phyloP scores from a whole-genome alignment of 1,139 yeast genomes.

The Arxiozyma telluris region DNA sequence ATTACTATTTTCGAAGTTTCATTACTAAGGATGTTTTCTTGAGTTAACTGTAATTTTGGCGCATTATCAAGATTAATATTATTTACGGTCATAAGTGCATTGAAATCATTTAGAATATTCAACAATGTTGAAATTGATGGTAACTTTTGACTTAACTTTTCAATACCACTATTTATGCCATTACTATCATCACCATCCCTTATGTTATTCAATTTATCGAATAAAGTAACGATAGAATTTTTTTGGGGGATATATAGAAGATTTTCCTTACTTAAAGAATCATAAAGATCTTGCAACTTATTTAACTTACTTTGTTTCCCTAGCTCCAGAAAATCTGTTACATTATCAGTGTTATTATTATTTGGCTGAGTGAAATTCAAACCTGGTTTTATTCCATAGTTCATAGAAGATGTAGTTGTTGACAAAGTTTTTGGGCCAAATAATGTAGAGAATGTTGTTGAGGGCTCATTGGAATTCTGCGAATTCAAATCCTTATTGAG shows the following conservation, averaged over 20 bases:
- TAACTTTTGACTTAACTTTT: slow-evolving; percentile 7
- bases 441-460: slow-evolving; percentile 13
- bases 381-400: slow-evolving; percentile 3
- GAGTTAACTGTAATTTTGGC: slow-evolving; percentile 24
- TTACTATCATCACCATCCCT: slow-evolving; percentile 2
- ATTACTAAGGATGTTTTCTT: slow-evolving; percentile 21
- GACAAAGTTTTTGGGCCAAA: slow-evolving; percentile 14
- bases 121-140: slow-evolving; percentile 22
- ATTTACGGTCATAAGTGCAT: slow-evolving; percentile 24
- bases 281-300: slow-evolving; percentile 19
- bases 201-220: slow-evolving; percentile 13
- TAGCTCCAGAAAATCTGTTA: slow-evolving; percentile 10
- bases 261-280: slow-evolving; percentile 19
- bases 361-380: slow-evolving; percentile 8
- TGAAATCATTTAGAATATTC: slow-evolving; percentile 26
- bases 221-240: slow-evolving; percentile 25
- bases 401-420: neutral
- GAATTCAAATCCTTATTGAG: neutral
- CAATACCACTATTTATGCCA: neutral
- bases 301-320: slow-evolving; percentile 16
- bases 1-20: slow-evolving; percentile 19
- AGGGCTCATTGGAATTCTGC: neutral
- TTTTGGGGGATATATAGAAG: slow-evolving; percentile 21
- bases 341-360: neutral
- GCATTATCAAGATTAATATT: slow-evolving; percentile 26